Evolutionary conservation across 2,329 filamentous ascomycete genomes (phyloP).

Genomic region (Aspergillus oerlinghausenensis): DNA sequence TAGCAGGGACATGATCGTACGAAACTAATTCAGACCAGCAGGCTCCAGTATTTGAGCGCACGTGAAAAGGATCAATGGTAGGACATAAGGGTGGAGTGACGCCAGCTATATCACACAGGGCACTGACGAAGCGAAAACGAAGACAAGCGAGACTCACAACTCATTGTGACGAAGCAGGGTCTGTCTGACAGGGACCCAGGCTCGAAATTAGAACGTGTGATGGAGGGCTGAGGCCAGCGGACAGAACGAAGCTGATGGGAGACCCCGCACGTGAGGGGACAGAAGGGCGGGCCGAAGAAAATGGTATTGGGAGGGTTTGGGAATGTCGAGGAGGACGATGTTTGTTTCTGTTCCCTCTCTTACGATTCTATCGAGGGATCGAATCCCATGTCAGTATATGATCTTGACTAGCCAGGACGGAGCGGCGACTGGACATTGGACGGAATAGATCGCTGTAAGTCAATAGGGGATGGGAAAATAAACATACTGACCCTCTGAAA

Average conservation of each 20-base stretch:
- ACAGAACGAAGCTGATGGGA: constrained; percentile 10
- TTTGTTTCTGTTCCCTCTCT: background rate
- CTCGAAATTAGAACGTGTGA: constrained; percentile 6
- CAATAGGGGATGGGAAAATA: background rate
- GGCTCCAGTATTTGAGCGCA: constrained; percentile 1
- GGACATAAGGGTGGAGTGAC: background rate
- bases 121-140: constrained; percentile 1
- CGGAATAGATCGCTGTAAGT: background rate
- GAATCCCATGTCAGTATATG: background rate
- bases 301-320: background rate
- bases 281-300: constrained; percentile 9
- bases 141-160: constrained; percentile 18
- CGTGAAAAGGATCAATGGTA: constrained; percentile 3
- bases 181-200: constrained; percentile 1
- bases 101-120: constrained; percentile 1
- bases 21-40: background rate
- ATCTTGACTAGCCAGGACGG: background rate
- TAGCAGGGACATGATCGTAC: constrained; percentile 1
- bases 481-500: background rate
- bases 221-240: constrained; percentile 14
- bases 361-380: background rate
- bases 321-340: background rate
- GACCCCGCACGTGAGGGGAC: constrained; percentile 22
- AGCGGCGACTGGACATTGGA: too few relatives aligned
- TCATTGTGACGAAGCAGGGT: constrained; percentile 15